These are phyloP conservation scores for Panaeolus papilionaceus DNA, from an alignment of 768 basidiomycete genomes.

Conservation along the genomic window DNA sequence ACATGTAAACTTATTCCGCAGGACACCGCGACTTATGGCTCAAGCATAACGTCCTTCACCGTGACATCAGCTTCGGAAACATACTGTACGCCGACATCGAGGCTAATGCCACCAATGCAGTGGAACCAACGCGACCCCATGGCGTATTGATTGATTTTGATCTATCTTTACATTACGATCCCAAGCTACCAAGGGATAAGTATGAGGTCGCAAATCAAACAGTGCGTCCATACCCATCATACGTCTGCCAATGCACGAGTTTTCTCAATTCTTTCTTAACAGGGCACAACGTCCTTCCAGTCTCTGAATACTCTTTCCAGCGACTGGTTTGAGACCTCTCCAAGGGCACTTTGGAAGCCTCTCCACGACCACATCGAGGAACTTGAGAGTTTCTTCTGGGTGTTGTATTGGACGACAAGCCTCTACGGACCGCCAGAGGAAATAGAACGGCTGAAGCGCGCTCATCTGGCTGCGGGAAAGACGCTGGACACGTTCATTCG, in stretches of 20 bases:
- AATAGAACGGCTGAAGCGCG: no score
- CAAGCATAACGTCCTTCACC: neutral
- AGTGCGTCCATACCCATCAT: neutral
- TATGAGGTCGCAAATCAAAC: neutral
- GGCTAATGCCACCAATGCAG: neutral
- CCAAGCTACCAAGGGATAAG: neutral
- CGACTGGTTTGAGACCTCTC: neutral
- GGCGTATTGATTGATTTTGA: neutral
- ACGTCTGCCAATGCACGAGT: neutral
- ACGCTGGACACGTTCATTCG: no score
- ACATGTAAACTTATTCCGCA: neutral
- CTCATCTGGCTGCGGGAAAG: neutral
- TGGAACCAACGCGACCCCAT: neutral
- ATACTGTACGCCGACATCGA: neutral
- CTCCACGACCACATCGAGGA: conserved; percentile 6
- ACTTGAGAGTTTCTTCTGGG: neutral
- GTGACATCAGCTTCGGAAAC: conserved; percentile 3
- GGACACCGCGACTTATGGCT: conserved; percentile 9
- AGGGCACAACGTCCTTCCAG: neutral
- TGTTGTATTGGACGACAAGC: neutral
- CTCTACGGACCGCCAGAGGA: neutral
- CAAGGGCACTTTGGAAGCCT: neutral
- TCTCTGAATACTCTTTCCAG: neutral
- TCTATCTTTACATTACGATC: neutral
- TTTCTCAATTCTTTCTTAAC: neutral